Evolutionary conservation across 2,329 filamentous ascomycete genomes (phyloP), one percentile per base, ranked within the genome.

Genomic region (Helotiales sp.): DNA sequence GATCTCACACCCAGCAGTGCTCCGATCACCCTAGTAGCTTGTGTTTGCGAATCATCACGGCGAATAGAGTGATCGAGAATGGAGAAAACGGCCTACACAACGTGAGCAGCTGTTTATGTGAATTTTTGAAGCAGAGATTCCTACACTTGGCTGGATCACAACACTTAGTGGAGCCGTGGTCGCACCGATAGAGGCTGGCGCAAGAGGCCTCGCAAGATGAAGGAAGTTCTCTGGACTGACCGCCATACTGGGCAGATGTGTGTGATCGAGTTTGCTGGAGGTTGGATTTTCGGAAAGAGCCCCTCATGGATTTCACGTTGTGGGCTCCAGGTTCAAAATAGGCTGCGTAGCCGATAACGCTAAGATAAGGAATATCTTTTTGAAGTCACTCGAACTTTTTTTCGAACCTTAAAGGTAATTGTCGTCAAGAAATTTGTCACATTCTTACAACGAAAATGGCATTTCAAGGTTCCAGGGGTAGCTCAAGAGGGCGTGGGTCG

Each of bases 11-110:
- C 96, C 66, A 99, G 89, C 65, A 99, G 89, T 68, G 96, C 97
- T 77, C 96, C 96, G 78, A 99, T 99, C 71, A 99, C 96, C 78
- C 96, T 92, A 77, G 96, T 93, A 78, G 96, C 93, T 81, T 97
- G 93, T 73, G 91, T 90, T 73, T 88, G 85, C 74, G 73, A 73
- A 66, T 75, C 76, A 69, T 77, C 76, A 77, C 95, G 91, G 81
- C 96, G 93, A 74, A 95, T 88, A 74, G 95, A 94, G 85, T 99
- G 96, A 83, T 99, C 96, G 79, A 97, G 83, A 85, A 97, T 87
- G 78, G 90, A 85, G 84, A 97, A 84, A 71, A 91, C 83, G 67
- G 88, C 87, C 88, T 90, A 63, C 47, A 80, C 80, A 52, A 50
- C 47, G 63, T 70, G 45, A 74, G 69, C 69, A 58, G 22, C 40